A percentile compares a stretch with the other conserved stretches of the same genome.
phyloP scores from a whole-genome alignment of 352 stramenopile species.

The Pythium biforme region DNA sequence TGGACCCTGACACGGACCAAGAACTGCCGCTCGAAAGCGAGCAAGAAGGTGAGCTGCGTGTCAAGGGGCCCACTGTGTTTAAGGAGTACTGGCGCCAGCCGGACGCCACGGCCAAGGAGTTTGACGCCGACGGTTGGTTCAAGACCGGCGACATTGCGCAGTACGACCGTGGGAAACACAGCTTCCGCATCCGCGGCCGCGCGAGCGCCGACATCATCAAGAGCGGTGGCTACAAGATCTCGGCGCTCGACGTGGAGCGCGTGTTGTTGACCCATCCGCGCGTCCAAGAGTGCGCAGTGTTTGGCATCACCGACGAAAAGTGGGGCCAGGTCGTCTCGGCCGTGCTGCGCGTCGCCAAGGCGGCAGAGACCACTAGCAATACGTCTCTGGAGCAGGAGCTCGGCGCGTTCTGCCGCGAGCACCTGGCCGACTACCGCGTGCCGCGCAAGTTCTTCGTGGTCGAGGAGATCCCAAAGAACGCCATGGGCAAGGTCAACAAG shows the following conservation, averaged over 20 bases:
- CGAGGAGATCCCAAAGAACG: slow-evolving; percentile 88
- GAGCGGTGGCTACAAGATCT: slow-evolving; percentile 91
- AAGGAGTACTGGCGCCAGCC: slow-evolving; percentile 83
- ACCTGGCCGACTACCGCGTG: slow-evolving; percentile 83
- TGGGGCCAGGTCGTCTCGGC: slow-evolving; percentile 83
- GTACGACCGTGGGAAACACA: slow-evolving; percentile 64
- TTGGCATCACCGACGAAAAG: slow-evolving; percentile 80
- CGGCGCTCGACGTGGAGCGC: slow-evolving; percentile 89
- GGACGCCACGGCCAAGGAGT: slow-evolving; percentile 82
- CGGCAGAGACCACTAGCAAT: slow-evolving; percentile 20
- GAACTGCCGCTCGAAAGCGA: slow-evolving; percentile 40
- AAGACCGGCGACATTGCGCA: slow-evolving; percentile 90
- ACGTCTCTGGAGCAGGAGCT: slow-evolving; percentile 27
- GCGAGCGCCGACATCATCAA: slow-evolving; percentile 93
- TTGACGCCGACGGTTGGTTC: slow-evolving; percentile 88
- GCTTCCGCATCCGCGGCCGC: slow-evolving; percentile 87
- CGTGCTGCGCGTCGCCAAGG: slow-evolving; percentile 39
- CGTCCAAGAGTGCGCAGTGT: slow-evolving; percentile 83
- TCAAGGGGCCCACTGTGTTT: slow-evolving; percentile 87
- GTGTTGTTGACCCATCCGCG: slow-evolving; percentile 80
- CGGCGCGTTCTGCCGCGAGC: slow-evolving; percentile 49
- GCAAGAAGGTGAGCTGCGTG: slow-evolving; percentile 76
- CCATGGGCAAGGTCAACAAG: slow-evolving; percentile 95
- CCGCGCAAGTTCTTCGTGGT: slow-evolving; percentile 78
- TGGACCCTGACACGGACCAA: slow-evolving; percentile 67